These are phyloP conservation scores for Hypoxylon sp. DNA, from an alignment of 2,329 filamentous ascomycete species.

Conservation along the genomic window DNA sequence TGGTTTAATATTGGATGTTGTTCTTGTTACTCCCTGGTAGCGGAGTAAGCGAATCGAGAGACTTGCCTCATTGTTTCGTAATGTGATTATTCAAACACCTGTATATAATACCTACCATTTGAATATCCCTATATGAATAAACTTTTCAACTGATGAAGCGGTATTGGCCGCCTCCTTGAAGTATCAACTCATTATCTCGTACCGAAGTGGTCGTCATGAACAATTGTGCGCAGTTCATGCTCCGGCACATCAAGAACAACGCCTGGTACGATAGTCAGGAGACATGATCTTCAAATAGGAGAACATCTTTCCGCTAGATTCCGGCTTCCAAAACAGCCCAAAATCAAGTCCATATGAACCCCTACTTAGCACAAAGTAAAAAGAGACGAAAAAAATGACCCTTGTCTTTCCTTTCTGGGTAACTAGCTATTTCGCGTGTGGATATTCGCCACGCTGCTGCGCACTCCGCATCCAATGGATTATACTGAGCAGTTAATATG, in stretches of 20 bases:
- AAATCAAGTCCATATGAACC: neutral
- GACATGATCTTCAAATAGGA: slow-evolving; percentile 8
- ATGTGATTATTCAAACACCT: neutral
- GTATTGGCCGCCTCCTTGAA: slow-evolving; percentile 1
- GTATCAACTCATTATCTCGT: slow-evolving; percentile 10
- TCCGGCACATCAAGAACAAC: slow-evolving; percentile 3
- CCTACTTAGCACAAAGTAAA: neutral
- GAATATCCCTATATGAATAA: neutral
- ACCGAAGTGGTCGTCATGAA: neutral
- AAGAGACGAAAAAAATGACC: neutral
- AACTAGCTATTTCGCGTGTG: neutral
- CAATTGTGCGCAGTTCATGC: neutral
- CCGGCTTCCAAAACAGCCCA: neutral
- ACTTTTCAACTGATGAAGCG: neutral
- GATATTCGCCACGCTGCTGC: neutral
- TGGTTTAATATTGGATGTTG: neutral
- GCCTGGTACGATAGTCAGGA: slow-evolving; percentile 22
- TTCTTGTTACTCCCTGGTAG: neutral
- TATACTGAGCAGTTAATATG: slow-evolving; percentile 14
- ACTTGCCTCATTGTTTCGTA: neutral
- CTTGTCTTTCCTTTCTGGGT: neutral
- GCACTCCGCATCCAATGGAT: slow-evolving; percentile 1
- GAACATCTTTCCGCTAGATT: slow-evolving; percentile 5
- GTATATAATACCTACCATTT: neutral
- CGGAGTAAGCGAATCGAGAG: neutral